phyloP scores from a whole-genome alignment of 2,329 filamentous ascomycete species.

The Ophiostoma quercus region DNA sequence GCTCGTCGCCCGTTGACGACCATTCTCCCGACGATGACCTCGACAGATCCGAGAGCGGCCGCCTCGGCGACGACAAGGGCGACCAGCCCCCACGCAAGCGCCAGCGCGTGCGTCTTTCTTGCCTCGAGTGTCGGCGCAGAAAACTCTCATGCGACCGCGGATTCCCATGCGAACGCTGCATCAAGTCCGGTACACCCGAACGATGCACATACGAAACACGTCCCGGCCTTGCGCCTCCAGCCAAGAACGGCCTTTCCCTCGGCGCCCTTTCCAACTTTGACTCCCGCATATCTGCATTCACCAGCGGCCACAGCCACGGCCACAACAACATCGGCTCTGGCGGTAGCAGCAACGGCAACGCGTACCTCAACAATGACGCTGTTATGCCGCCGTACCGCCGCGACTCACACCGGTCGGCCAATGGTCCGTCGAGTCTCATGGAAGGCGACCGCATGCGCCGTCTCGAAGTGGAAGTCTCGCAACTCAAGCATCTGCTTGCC shows the following conservation, averaged over 20 bases:
- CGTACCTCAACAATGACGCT: slow-evolving; percentile 30
- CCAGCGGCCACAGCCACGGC: slow-evolving; percentile 34
- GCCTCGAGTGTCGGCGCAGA: slow-evolving; percentile 55
- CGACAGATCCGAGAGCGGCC: slow-evolving; percentile 21
- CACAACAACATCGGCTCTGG: slow-evolving; percentile 12
- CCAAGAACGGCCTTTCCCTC: slow-evolving; percentile 44
- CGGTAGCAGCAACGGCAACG: slow-evolving; percentile 14
- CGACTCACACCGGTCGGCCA: slow-evolving; percentile 31
- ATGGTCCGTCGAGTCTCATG: slow-evolving; percentile 18
- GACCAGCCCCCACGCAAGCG: slow-evolving; percentile 45
- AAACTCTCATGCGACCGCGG: slow-evolving; percentile 59
- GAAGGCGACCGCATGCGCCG: slow-evolving; percentile 56
- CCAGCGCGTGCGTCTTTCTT: slow-evolving; percentile 55
- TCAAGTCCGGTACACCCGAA: slow-evolving; percentile 57
- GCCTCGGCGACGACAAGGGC: slow-evolving; percentile 19
- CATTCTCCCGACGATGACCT: slow-evolving; percentile 18
- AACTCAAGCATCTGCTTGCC: slow-evolving; percentile 49
- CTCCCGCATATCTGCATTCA: slow-evolving; percentile 39
- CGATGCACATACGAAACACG: slow-evolving; percentile 55
- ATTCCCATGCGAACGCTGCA: slow-evolving; percentile 57
- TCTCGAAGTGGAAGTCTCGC: slow-evolving; percentile 54
- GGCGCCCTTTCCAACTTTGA: slow-evolving; percentile 44
- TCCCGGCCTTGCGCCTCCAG: slow-evolving; percentile 36
- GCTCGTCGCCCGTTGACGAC: slow-evolving; percentile 22
- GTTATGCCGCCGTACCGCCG: slow-evolving; percentile 34